Conservation (phyloP, 371 early-diverging fungal genomes). For the Capillidium rhysosporum region DNA sequence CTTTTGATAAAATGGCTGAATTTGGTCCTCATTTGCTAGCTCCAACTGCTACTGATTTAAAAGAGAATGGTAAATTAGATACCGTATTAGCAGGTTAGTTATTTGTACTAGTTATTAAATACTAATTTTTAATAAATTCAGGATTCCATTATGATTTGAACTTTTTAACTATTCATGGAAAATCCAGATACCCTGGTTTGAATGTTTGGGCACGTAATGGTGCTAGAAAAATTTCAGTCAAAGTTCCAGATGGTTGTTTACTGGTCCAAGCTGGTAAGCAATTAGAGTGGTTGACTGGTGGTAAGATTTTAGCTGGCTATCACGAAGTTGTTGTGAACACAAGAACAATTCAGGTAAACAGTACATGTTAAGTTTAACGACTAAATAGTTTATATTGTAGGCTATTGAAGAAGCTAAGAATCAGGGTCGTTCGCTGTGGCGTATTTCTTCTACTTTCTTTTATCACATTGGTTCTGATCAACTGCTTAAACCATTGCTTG, state of each 20-base stretch:
- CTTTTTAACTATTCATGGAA: slow-evolving; percentile 50
- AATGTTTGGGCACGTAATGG: slow-evolving; percentile 40
- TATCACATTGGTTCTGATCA: slow-evolving; percentile 40
- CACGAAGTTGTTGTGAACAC: slow-evolving; percentile 46
- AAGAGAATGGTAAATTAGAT: slow-evolving; percentile 27
- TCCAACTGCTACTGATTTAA: slow-evolving; percentile 41
- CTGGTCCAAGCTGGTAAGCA: slow-evolving; percentile 53
- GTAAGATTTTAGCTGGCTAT: slow-evolving; percentile 37
- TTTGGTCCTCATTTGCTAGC: slow-evolving; percentile 46
- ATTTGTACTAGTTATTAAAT: neutral
- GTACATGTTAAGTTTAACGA: slow-evolving; percentile 7
- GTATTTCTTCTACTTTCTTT: slow-evolving; percentile 47
- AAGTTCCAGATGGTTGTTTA: slow-evolving; percentile 38
- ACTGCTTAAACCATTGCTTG: slow-evolving; percentile 22
- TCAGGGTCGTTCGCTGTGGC: slow-evolving; percentile 30
- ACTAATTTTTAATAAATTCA: too few relatives aligned
- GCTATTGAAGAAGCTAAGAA: slow-evolving; percentile 13
- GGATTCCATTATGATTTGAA: slow-evolving; percentile 39
- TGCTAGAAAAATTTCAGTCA: slow-evolving; percentile 29
- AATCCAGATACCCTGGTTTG: slow-evolving; percentile 47
- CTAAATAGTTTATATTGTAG: neutral
- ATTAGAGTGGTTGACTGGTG: slow-evolving; percentile 43
- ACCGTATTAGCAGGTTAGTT: slow-evolving; percentile 36
- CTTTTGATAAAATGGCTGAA: slow-evolving; percentile 23
- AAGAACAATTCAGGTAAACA: slow-evolving; percentile 23